Percentiles rank a stretch among this genome's conserved stretches.
Evolutionary conservation across 2,329 filamentous ascomycete species (phyloP).

Genomic region (Colletotrichum eremochloae): DNA sequence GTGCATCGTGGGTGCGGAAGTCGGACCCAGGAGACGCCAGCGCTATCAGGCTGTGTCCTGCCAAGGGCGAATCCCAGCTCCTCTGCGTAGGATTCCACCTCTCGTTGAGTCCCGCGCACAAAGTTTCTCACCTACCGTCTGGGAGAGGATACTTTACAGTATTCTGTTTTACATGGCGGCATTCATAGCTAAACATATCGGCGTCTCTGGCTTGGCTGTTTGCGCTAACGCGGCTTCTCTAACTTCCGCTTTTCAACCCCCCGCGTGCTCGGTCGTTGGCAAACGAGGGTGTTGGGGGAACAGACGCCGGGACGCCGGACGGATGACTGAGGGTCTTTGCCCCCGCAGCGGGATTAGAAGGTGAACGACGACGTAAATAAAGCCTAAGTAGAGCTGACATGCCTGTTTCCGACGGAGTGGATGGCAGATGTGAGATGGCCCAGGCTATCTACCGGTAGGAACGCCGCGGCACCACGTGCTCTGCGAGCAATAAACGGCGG

Average conservation of each 20-base stretch:
- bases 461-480: constrained; percentile 2
- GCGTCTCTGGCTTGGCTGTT: not conserved
- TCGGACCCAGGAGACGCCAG: not conserved
- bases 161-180: too few relatives aligned
- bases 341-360: not conserved
- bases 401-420: constrained; percentile 15
- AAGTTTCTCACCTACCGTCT: too few relatives aligned
- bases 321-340: not conserved
- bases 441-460: not conserved
- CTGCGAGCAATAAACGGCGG: not conserved
- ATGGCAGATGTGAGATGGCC: not conserved
- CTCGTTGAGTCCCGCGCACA: not conserved
- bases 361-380: not conserved
- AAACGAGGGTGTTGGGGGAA: not conserved
- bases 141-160: not conserved
- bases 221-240: not conserved
- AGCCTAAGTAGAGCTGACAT: constrained; percentile 8
- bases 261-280: not conserved
- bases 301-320: constrained; percentile 5
- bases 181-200: too few relatives aligned
- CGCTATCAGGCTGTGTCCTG: not conserved
- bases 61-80: constrained; percentile 24
- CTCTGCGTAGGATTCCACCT: constrained; percentile 14
- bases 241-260: not conserved
- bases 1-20: constrained; percentile 31